Base-by-base conservation (phyloP, 495 filamentous ascomycete genomes). In the Venustampulla echinocandica region DNA sequence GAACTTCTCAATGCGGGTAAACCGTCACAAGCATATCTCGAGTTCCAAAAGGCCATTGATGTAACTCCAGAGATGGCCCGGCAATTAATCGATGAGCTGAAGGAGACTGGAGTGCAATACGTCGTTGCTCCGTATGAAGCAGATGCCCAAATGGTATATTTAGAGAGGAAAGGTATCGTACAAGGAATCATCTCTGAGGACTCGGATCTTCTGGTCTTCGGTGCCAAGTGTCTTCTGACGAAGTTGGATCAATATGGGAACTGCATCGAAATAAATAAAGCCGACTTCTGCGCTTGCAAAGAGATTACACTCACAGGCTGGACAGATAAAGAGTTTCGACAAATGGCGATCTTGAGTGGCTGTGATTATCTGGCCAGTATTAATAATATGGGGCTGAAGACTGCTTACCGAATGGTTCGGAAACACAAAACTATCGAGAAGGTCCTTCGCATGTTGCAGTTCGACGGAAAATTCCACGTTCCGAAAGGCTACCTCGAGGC, bases 121-220 rank as follows among this genome's bases (percentile, higher is more conserved):
- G 74, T 97, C 28, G 93, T 99, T 23, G 93, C 93, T 3, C 93
- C 93, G 1, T 99, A 96, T 58, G 93, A 99, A 68, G 93, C 93
- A 6, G 93, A 99, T 65, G 84, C 92, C 4, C 93, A 99, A 65
- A 71, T 99, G 44, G 90, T 85, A 11, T 99, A 96, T 57, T 69
- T 99, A 10, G 93, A 99, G 62, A 79, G 79, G 17, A 76, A 85
- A 35, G 89, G 89, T 0, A 64, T 85, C 33, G 85, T 95, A 52
- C 69, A 79, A 50, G 93, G 86, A 1, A 92, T 97, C 44, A 71
- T 99, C 32, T 95, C 90, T 0, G 93, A 99, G 57, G 93, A 99
- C 62, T 99, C 93, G 1, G 93, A 99, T 66, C 68, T 99, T 42
- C 65, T 99, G 17, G 93, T 97, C 1, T 99, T 97, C 60, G 93